Base-by-base conservation (phyloP, 108 stramenopile genomes). In the Conticribra weissflogii region DNA sequence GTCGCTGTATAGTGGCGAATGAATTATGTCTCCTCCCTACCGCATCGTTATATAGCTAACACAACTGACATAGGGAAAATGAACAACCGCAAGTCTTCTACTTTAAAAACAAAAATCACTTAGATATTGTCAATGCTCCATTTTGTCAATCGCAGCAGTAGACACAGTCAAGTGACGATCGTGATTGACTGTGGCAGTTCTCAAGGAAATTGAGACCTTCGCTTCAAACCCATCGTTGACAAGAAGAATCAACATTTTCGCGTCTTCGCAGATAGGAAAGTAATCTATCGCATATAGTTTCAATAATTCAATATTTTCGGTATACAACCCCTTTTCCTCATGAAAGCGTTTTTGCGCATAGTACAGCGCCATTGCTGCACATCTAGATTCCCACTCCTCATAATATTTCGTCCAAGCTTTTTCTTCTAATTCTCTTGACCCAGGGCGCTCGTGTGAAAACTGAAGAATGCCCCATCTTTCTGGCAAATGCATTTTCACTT, bases 351-450 rank as follows among this genome's bases (percentile, higher is more conserved):
- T 73, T 68, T 88, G 83, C n/a, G 93, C 89, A 62, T 91, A 91
- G 54, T 92, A 95, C 9, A 95, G 45, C 57, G 88, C 83, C 90
- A 95, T 95, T 14, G 90, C 90, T 3, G 90, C 89, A 52, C 91
- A 71, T 27, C 88, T 65, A 24, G 59, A 62, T 17, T 88, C 86
- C 93, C 93, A 95, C 29, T 79, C 70, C 21, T 66, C 70, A 18
- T 72, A 79, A 41, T 79, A 66, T 36, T 18, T 21, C 53, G 50
- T 25, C 31, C 12, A 9, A 5, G 12, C 36, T 5, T 12, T 12
- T 9, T 41, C 36, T 5, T 12, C 36, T 41, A 41, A 12, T 12
- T 41, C 36, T 12, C 61, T 27, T 16, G 54, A 65, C 50, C 62
- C 44, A 0, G 83, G 76, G 63, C 81, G 74, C 36, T 68, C 68